A percentile compares a stretch with the other conserved stretches of the same genome.
Conservation (phyloP, 2,329 filamentous ascomycete species). For the Amauroascus verrucosus region DNA sequence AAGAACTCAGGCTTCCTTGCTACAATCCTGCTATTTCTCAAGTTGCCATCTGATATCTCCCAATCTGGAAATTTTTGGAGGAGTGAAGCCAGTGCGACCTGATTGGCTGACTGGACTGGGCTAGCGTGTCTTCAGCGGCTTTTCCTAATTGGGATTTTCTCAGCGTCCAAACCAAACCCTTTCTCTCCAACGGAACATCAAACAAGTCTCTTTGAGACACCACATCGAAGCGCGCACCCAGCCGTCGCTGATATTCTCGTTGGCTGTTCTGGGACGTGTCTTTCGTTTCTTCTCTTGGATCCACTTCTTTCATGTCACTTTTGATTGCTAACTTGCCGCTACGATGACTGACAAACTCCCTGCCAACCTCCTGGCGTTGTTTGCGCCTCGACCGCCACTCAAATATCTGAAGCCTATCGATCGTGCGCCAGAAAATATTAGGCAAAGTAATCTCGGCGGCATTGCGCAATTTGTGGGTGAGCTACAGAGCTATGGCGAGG, state of each 20-base stretch:
- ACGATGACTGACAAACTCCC: conserved; percentile 93
- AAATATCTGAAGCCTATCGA: conserved; percentile 80
- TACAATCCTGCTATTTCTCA: not conserved
- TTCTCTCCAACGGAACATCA: too few relatives aligned
- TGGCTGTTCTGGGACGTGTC: not conserved
- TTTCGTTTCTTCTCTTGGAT: conserved; percentile 21
- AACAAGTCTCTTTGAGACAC: not conserved
- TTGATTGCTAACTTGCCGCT: not conserved
- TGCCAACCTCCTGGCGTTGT: conserved; percentile 82
- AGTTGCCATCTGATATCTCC: not conserved
- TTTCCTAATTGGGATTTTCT: conserved; percentile 10
- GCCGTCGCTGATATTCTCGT: not conserved
- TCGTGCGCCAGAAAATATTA: conserved; percentile 69
- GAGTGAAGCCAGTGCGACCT: conserved; percentile 4
- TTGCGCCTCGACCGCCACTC: conserved; percentile 84
- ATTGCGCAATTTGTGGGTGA: conserved; percentile 65
- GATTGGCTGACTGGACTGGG: conserved; percentile 21
- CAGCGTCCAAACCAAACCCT: not conserved
- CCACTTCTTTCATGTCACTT: not conserved
- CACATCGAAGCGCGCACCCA: not conserved
- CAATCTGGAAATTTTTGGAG: conserved; percentile 7
- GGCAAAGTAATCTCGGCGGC: conserved; percentile 61
- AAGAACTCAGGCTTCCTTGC: conserved; percentile 1
- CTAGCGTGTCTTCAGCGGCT: conserved; percentile 1
- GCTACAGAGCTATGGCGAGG: conserved; percentile 66